Evolutionary conservation across 108 stramenopile species (phyloP), one percentile per base, ranked within the genome.

Genomic region (Skeletonema marinoi): DNA sequence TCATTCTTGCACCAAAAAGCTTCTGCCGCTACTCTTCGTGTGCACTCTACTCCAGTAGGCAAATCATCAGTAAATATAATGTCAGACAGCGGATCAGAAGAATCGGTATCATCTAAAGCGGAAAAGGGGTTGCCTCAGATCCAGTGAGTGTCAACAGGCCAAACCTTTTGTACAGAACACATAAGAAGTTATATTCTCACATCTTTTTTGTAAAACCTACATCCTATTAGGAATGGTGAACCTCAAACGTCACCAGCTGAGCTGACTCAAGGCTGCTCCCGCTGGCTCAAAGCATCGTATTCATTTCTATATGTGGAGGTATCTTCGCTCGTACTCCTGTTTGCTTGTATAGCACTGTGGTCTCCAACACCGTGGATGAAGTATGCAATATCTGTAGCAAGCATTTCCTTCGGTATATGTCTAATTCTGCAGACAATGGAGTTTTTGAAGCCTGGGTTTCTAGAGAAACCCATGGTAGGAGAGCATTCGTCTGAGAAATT

Each of bases 391-490:
- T 64, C 61, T 3, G 80, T 81, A 32, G 73, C 73, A 38, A 63
- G 62, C 9, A 59, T 81, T 11, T 69, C 67, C 32, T 71, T 81
- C 31, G 61, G 68, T 0, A 75, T 81, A 8, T 81, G 80, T 32
- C 29, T 81, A 50, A 50, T 81, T 36, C 61, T 81, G 51, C 80
- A 81, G 65, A 81, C 80, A 21, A 32, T 70, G 69, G 80, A 81
- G 65, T 81, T 74, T 71, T 30, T 81, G 12, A 31, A 48, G 11
- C 80, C 80, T 1, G 80, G 80, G 7, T 70, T 74, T 60, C 46
- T 81, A 16, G 64, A 62, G 21, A 70, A 58, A 58, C 54, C 54
- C 17, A 3, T 80, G 62, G 50, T 78, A 33, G 79, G 66, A 41
- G 79, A 73, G 13, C 73, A 80, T 69, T 68, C 71, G 17, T 68